Evolutionary conservation across 2,329 filamentous ascomycete genomes (phyloP), one percentile per base, ranked within the genome.

Genomic region (Fusarium clavum): DNA sequence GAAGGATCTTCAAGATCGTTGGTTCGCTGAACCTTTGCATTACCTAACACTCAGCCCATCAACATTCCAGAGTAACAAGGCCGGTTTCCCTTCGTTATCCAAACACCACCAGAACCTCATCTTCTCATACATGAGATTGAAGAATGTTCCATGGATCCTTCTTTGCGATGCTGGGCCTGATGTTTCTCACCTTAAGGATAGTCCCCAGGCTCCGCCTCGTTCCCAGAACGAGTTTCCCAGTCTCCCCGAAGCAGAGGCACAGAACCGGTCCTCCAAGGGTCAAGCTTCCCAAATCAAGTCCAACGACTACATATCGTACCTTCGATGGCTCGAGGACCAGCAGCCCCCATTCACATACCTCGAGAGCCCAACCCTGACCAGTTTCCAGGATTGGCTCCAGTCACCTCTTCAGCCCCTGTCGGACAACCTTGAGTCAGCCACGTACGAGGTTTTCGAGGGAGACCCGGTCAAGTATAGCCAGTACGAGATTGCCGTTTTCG

Each of bases 391-490:
- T 79, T 99, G 96, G 85, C 85, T 99, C 13, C 96, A 99, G 79
- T 94, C 94, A 3, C 96, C 96, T 4, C 84, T 99, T 43, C 97
- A 99, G 79, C 96, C 96, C 0, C 85, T 99, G 16, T 95, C 95
- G 0, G 96, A 99, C 79, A 99, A 99, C 74, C 86, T 99, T 16
- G 97, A 99, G 79, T 97, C 94, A 48, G 92, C 97, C 44, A 99
- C 96, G 0, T 99, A 99, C 79, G 96, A 99, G 78, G 95, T 98
- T 4, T 99, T 99, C 76, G 96, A 99, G 79, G 97, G 97, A 73
- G 97, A 99, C 70, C 96, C 96, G 0, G 92, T 99, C 81, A 99
- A 99, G 81, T 99, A 99, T 78, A 90, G 94, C 70, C 97, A 95
- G 86, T 99, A 99, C 78, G 94, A 98, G 79, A 85, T 87, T 47